phyloP scores from a whole-genome alignment of 768 basidiomycete species.

The Ramaria sp. region DNA sequence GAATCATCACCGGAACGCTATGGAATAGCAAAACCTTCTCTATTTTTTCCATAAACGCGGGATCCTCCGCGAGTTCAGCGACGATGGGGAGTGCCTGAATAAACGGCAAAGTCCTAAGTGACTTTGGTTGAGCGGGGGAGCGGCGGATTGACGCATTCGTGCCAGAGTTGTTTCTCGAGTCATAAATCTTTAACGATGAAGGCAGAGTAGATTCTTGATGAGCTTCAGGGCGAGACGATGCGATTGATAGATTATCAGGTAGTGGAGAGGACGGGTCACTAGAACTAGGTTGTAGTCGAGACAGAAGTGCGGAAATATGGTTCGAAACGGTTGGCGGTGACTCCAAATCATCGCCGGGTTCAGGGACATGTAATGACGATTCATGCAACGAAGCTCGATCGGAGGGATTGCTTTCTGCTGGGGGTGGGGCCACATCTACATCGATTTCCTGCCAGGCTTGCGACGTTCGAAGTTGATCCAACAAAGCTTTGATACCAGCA shows the following conservation, averaged over 20 bases:
- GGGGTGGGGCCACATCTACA: constrained; percentile 9
- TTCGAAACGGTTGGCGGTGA: constrained; percentile 8
- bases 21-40: constrained; percentile 33
- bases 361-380: not conserved
- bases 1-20: constrained; percentile 1
- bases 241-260: not conserved
- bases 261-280: constrained; percentile 3
- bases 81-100: constrained; percentile 61
- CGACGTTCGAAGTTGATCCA: constrained; percentile 59
- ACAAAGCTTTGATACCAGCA: constrained; percentile 52
- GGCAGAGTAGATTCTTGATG: not conserved
- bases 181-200: no score
- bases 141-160: no score
- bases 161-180: no score
- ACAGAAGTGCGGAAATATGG: constrained; percentile 52
- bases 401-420: not conserved
- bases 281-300: constrained; percentile 34
- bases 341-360: not conserved
- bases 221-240: constrained; percentile 7
- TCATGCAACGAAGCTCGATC: not conserved
- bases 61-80: constrained; percentile 47
- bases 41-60: constrained; percentile 38
- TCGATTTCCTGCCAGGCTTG: constrained; percentile 53
- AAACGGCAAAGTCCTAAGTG: constrained; percentile 40
- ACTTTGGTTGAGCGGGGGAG: not conserved